Conservation (phyloP, 2,329 filamentous ascomycete genomes). For the Pseudocercospora fijiensis region DNA sequence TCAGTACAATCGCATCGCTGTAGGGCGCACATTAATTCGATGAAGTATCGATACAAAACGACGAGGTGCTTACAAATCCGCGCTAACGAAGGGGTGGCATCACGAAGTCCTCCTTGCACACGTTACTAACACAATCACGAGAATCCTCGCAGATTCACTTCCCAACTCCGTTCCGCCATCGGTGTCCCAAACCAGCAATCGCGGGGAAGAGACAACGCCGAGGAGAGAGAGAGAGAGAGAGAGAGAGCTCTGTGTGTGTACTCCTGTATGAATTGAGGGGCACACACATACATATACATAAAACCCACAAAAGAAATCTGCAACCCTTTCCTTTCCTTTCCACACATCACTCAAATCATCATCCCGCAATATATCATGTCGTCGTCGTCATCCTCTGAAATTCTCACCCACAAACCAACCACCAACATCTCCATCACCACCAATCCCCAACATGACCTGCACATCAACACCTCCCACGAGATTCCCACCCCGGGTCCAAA, state of each 20-base stretch:
- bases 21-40: too few relatives aligned
- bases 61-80: too few relatives aligned
- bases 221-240: too few relatives aligned
- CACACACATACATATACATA: neutral
- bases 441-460: constrained; percentile 36
- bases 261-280: too few relatives aligned
- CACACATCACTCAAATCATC: too few relatives aligned
- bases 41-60: too few relatives aligned
- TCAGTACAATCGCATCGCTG: too few relatives aligned
- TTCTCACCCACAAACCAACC: constrained; percentile 32
- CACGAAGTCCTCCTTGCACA: too few relatives aligned
- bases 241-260: neutral
- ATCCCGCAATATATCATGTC: too few relatives aligned
- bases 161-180: neutral
- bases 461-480: constrained; percentile 25
- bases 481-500: constrained; percentile 31
- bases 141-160: neutral
- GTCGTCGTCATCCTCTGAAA: constrained; percentile 21
- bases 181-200: neutral
- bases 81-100: too few relatives aligned
- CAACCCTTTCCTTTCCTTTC: neutral
- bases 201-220: constrained; percentile 8
- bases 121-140: too few relatives aligned
- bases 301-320: neutral
- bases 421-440: constrained; percentile 37